Evolutionary conservation across 768 basidiomycete genomes (phyloP).

Genomic region (Mrakia frigida): DNA sequence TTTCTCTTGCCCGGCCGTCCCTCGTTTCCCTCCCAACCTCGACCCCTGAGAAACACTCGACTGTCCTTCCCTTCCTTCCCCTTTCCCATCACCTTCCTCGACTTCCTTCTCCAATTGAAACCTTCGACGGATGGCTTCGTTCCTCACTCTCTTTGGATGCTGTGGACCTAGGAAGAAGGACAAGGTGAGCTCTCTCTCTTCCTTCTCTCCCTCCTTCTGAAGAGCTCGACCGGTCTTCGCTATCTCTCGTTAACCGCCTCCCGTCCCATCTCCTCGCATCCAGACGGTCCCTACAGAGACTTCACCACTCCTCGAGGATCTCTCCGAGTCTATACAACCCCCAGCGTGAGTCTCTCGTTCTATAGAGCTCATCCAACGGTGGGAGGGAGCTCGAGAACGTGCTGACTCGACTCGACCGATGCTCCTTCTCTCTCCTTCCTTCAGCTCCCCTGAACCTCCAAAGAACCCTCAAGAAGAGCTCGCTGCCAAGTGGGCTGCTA

Average conservation of each 20-base stretch:
- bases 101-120: too few relatives aligned
- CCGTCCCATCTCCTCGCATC: neutral
- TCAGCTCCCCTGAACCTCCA: neutral
- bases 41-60: neutral
- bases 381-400: neutral
- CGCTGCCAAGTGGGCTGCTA: constrained; percentile 11
- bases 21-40: neutral
- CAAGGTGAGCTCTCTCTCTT: neutral
- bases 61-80: neutral
- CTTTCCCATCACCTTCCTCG: neutral
- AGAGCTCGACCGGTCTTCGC: neutral
- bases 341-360: neutral
- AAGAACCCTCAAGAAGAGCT: constrained; percentile 12
- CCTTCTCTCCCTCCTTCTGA: neutral
- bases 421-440: neutral
- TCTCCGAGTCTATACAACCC: neutral
- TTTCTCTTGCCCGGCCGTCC: too few relatives aligned
- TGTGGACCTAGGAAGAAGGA: constrained; percentile 17
- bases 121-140: neutral
- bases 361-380: neutral
- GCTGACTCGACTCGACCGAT: neutral
- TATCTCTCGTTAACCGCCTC: neutral
- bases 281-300: constrained; percentile 3
- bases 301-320: constrained; percentile 4
- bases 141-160: constrained; percentile 22